A percentile compares a stretch with the other conserved stretches of the same genome.
phyloP scores from a whole-genome alignment of 106 monocot genomes.

The Acorus calamus region DNA sequence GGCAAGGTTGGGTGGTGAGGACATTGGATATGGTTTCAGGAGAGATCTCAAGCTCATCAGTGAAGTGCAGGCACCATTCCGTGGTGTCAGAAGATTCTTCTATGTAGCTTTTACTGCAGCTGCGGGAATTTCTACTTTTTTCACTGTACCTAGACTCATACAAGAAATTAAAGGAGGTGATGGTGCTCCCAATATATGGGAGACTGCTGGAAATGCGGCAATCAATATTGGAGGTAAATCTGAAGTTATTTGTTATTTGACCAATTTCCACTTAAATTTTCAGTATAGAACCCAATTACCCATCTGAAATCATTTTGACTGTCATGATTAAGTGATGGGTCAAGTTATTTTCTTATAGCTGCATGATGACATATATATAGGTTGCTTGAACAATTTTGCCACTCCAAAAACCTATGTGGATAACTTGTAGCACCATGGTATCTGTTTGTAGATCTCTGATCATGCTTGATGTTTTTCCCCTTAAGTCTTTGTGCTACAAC shows the following conservation, averaged over 20 bases:
- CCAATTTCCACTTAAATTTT: background rate
- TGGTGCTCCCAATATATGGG: slow-evolving; percentile 69
- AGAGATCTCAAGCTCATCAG: slow-evolving; percentile 98
- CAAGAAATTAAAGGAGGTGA: slow-evolving; percentile 76
- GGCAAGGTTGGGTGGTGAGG: slow-evolving; percentile 84
- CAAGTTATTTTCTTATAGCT: too few relatives aligned
- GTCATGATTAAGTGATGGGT: too few relatives aligned
- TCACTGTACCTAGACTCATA: slow-evolving; percentile 82
- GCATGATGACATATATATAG: too few relatives aligned
- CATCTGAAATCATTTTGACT: too few relatives aligned
- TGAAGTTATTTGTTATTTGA: background rate
- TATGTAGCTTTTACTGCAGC: slow-evolving; percentile 83
- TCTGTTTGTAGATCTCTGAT: too few relatives aligned
- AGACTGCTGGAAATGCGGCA: slow-evolving; percentile 69
- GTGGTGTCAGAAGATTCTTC: slow-evolving; percentile 95
- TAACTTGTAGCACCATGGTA: too few relatives aligned
- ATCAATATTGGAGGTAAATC: slow-evolving; percentile 91
- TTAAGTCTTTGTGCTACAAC: too few relatives aligned
- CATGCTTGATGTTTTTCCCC: too few relatives aligned
- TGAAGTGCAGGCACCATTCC: slow-evolving; percentile 99
- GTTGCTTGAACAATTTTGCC: too few relatives aligned
- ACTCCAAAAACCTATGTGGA: too few relatives aligned
- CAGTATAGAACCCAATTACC: too few relatives aligned
- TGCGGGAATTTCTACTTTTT: slow-evolving; percentile 85
- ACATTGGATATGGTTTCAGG: slow-evolving; percentile 87